Percentiles rank a stretch among this genome's conserved stretches.
phyloP scores from a whole-genome alignment of 2,329 filamentous ascomycete genomes.

The Cladosporium velox region DNA sequence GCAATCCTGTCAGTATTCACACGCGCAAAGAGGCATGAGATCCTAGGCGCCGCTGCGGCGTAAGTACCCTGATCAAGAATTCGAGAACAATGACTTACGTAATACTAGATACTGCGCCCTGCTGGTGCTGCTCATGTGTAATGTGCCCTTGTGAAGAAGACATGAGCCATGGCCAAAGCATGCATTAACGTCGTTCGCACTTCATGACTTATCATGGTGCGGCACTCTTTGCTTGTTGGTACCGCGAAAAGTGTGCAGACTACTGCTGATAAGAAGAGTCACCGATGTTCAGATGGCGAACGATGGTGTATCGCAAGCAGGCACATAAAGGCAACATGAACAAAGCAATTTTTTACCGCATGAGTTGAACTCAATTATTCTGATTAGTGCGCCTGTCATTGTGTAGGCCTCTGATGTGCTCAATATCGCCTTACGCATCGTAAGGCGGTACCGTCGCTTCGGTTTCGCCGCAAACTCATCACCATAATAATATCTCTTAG shows the following conservation, averaged over 20 bases:
- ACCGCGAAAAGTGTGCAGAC: not conserved
- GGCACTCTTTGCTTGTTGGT: not conserved
- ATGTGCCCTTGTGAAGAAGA: constrained; percentile 8
- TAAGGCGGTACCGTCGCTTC: too few species aligned
- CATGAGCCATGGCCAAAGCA: not conserved
- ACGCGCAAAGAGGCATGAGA: constrained; percentile 31
- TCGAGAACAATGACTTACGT: not conserved
- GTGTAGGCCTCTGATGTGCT: too few species aligned
- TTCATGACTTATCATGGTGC: not conserved
- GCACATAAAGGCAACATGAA: too few species aligned
- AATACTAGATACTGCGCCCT: constrained; percentile 27
- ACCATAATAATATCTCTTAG: too few species aligned
- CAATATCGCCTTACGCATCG: too few species aligned
- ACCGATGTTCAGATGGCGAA: not conserved
- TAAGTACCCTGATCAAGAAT: constrained; percentile 21
- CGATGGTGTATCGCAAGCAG: not conserved
- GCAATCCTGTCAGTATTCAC: constrained; percentile 32
- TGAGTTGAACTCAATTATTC: too few species aligned
- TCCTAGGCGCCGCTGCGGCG: constrained; percentile 33
- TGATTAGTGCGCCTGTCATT: too few species aligned
- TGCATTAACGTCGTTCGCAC: not conserved
- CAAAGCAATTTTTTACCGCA: too few species aligned
- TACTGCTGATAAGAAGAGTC: not conserved
- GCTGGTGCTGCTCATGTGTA: constrained; percentile 28
- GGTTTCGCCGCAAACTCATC: too few species aligned